phyloP scores from a whole-genome alignment of 176 grass and related monocot species.

The Aegilops umbellulata region DNA sequence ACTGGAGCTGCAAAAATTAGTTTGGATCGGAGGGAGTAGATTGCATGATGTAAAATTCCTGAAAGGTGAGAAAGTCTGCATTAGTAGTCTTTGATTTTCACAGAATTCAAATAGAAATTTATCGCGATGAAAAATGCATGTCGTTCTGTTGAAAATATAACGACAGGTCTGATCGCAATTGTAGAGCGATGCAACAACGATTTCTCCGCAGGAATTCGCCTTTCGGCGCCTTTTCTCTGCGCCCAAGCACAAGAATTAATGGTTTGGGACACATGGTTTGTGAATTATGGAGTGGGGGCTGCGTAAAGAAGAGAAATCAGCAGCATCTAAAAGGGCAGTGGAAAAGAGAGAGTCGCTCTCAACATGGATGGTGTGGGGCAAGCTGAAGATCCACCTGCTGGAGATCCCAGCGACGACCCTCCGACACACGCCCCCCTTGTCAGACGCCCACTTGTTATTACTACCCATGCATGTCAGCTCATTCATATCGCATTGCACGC shows the following conservation, averaged over 20 bases:
- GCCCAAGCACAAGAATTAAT: background rate
- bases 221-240: background rate
- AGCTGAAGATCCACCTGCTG: conserved; percentile 34
- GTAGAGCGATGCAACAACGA: background rate
- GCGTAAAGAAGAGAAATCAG: background rate
- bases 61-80: no score
- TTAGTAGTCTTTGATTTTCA: background rate
- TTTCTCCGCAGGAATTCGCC: background rate
- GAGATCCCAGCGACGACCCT: conserved; percentile 11
- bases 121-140: background rate
- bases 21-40: no score
- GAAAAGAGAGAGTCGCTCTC: background rate
- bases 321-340: background rate
- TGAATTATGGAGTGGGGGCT: conserved; percentile 14
- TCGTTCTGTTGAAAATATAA: background rate
- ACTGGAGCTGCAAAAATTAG: no score
- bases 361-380: conserved; percentile 10
- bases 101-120: background rate
- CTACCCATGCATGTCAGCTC: background rate
- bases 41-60: background rate
- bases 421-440: conserved; percentile 1
- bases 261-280: background rate
- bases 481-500: background rate
- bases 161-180: no score
- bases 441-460: background rate